These are phyloP conservation scores for Aspergillus ustus DNA, from an alignment of 2,329 filamentous ascomycete species.

Conservation along the genomic window DNA sequence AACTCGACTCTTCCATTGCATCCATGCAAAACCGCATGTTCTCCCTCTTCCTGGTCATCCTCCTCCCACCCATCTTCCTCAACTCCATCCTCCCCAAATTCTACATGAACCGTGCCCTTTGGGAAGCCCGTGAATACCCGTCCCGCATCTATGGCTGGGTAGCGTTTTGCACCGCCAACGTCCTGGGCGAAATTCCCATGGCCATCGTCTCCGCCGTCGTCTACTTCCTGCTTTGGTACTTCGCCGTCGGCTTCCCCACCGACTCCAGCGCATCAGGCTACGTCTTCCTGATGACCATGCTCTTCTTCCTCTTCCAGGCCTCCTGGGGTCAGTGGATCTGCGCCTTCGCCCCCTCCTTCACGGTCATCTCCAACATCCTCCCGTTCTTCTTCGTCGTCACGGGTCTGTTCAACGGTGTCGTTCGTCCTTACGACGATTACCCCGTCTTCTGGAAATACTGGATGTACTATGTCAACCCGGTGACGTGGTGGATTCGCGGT, in stretches of 20 bases:
- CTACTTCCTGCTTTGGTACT: constrained; percentile 80
- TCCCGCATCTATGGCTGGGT: constrained; percentile 78
- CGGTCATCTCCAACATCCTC: constrained; percentile 74
- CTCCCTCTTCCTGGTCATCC: constrained; percentile 67
- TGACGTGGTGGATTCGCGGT: constrained; percentile 74
- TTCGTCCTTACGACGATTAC: constrained; percentile 68
- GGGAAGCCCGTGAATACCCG: constrained; percentile 74
- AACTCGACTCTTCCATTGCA: constrained; percentile 66
- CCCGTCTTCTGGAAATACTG: constrained; percentile 75
- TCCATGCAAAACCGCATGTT: constrained; percentile 82
- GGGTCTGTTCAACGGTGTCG: constrained; percentile 75
- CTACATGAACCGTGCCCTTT: constrained; percentile 72
- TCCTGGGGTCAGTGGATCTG: constrained; percentile 85
- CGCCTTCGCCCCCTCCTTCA: constrained; percentile 78
- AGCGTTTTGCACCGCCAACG: constrained; percentile 74
- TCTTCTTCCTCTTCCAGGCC: constrained; percentile 77
- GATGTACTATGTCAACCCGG: constrained; percentile 70
- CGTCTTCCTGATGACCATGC: constrained; percentile 75
- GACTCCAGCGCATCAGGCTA: constrained; percentile 71
- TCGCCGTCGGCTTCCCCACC: constrained; percentile 69
- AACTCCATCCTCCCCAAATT: constrained; percentile 79
- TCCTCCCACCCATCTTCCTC: constrained; percentile 72
- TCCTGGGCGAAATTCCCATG: constrained; percentile 73
- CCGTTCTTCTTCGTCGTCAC: constrained; percentile 85
- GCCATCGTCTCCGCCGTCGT: constrained; percentile 67